A percentile compares a stretch with the other conserved stretches of the same genome.
Conservation (phyloP, 2,329 filamentous ascomycete species). For the Diplocarpon mali region DNA sequence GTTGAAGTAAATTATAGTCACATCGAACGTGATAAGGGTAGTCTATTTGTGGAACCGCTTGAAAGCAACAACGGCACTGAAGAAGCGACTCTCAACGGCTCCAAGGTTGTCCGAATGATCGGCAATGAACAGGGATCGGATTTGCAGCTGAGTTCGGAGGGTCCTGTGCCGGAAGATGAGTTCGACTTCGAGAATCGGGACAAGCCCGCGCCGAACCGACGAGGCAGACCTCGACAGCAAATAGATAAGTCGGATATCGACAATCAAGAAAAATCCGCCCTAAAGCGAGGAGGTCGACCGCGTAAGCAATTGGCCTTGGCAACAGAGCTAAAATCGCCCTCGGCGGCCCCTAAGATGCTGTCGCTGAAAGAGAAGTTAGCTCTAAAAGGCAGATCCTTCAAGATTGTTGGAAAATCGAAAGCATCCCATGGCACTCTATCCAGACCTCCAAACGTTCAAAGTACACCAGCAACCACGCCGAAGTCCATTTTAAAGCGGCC, state of each 20-base stretch:
- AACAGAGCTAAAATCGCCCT: neutral
- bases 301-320: constrained; percentile 11
- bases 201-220: neutral
- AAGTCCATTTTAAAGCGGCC: constrained; percentile 8
- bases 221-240: neutral
- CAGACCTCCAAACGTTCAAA: constrained; percentile 6
- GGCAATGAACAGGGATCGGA: neutral
- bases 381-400: constrained; percentile 22
- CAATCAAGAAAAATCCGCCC: constrained; percentile 5
- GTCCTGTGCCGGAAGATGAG: neutral
- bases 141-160: neutral
- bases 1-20: constrained; percentile 5
- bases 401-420: constrained; percentile 16
- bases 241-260: neutral
- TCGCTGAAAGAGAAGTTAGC: constrained; percentile 24
- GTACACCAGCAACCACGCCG: neutral
- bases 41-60: constrained; percentile 18
- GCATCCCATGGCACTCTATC: neutral
- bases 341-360: constrained; percentile 12
- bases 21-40: constrained; percentile 13
- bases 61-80: constrained; percentile 5
- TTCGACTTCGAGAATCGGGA: neutral
- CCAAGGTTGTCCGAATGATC: neutral
- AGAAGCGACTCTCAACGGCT: neutral
- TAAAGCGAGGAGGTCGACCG: constrained; percentile 19